Conservation (phyloP, 169 alveolate species). For the Cryptosporidium bovis region DNA sequence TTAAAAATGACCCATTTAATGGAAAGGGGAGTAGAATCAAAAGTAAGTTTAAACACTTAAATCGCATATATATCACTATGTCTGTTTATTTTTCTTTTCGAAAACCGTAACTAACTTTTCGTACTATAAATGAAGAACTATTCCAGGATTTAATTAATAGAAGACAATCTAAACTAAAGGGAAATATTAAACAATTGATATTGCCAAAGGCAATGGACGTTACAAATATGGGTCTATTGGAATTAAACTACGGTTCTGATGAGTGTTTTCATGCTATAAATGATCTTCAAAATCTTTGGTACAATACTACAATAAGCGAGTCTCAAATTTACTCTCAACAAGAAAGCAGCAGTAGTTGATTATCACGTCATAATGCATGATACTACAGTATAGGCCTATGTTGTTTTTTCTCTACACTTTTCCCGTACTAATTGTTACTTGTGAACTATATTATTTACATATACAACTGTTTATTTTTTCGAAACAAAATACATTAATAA, state of each 20-base stretch:
- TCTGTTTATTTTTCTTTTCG: neutral
- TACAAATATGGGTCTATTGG: slow-evolving; percentile 41
- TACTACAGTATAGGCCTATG: too few relatives aligned
- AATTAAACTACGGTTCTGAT: slow-evolving; percentile 31
- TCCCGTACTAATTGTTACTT: too few relatives aligned
- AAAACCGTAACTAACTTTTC: neutral
- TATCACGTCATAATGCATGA: too few relatives aligned
- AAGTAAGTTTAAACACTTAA: slow-evolving; percentile 18
- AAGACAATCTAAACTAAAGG: slow-evolving; percentile 61
- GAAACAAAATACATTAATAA: too few relatives aligned
- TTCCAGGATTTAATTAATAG: slow-evolving; percentile 48
- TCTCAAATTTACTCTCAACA: slow-evolving; percentile 25
- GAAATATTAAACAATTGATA: slow-evolving; percentile 20
- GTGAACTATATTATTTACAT: too few relatives aligned
- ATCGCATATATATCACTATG: neutral
- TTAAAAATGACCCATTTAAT: slow-evolving; percentile 65
- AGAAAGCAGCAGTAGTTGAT: too few relatives aligned
- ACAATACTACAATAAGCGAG: neutral
- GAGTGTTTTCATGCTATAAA: slow-evolving; percentile 47
- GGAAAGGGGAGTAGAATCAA: slow-evolving; percentile 44
- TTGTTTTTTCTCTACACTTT: too few relatives aligned
- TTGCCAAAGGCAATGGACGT: slow-evolving; percentile 38
- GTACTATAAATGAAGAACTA: neutral
- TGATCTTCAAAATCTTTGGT: slow-evolving; percentile 68
- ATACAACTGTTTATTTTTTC: too few relatives aligned